These are phyloP conservation scores for Hanseniaspora thailandica DNA, from an alignment of 805 yeast species.

Conservation along the genomic window DNA sequence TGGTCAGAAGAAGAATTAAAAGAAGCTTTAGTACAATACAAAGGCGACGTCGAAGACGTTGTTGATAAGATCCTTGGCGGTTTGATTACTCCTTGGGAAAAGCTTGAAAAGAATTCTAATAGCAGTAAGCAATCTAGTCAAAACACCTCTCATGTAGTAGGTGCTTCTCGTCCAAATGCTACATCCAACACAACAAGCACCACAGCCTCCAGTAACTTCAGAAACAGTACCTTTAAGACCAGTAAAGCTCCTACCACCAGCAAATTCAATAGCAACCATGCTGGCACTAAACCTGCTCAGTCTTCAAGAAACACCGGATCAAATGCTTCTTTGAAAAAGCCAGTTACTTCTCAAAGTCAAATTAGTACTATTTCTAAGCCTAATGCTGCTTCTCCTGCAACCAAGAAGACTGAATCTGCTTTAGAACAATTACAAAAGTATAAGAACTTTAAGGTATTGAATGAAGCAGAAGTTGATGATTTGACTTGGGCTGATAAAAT, in stretches of 20 bases:
- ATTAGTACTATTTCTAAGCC: constrained; percentile 23
- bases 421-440: constrained; percentile 2
- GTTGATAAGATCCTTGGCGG: constrained; percentile 84
- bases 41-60: constrained; percentile 58
- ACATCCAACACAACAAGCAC: constrained; percentile 20
- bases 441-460: constrained; percentile 7
- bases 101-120: constrained; percentile 42
- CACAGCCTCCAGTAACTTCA: constrained; percentile 19
- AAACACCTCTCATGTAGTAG: constrained; percentile 16
- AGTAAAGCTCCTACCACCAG: constrained; percentile 17
- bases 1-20: constrained; percentile 82
- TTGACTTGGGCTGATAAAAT: constrained; percentile 58
- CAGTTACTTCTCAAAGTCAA: constrained; percentile 22
- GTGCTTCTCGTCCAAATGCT: constrained; percentile 5
- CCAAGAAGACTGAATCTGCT: constrained; percentile 20
- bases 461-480: constrained; percentile 11
- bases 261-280: constrained; percentile 21
- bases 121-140: constrained; percentile 27
- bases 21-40: constrained; percentile 62
- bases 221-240: constrained; percentile 19
- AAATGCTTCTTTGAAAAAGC: constrained; percentile 18
- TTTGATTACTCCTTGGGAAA: constrained; percentile 86
- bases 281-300: constrained; percentile 19
- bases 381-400: constrained; percentile 22
- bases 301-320: constrained; percentile 19